A percentile compares a stretch with the other conserved stretches of the same genome.
Evolutionary conservation across 148 eudicot species (phyloP).

Genomic region (Camellia japonica): DNA sequence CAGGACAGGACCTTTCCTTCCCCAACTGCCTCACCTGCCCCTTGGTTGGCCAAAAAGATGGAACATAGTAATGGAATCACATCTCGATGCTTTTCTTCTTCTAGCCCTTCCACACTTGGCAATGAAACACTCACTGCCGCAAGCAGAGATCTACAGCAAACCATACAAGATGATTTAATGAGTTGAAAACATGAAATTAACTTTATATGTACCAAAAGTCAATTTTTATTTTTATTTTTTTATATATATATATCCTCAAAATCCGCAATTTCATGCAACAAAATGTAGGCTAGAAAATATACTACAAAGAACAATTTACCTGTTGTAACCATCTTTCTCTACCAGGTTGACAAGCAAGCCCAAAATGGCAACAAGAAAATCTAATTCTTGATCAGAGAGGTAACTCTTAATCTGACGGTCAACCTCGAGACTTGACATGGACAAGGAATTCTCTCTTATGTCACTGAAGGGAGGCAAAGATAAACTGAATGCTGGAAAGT

Average conservation of each 20-base stretch:
- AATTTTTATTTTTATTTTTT: not conserved
- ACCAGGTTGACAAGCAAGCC: slow-evolving; percentile 93
- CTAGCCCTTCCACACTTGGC: slow-evolving; percentile 34
- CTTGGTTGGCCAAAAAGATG: slow-evolving; percentile 87
- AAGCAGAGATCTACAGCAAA: slow-evolving; percentile 68
- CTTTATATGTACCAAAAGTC: not conserved
- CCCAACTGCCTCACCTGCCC: slow-evolving; percentile 76
- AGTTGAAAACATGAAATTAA: not conserved
- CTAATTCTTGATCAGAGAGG: slow-evolving; percentile 81
- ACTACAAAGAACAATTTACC: slow-evolving; percentile 32
- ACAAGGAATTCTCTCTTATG: slow-evolving; percentile 26
- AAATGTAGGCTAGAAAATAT: not conserved
- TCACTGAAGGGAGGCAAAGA: slow-evolving; percentile 25
- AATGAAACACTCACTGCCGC: slow-evolving; percentile 64
- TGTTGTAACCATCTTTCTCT: slow-evolving; percentile 81
- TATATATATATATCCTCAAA: not conserved
- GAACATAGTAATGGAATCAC: slow-evolving; percentile 81
- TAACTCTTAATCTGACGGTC: slow-evolving; percentile 42
- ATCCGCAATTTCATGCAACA: not conserved
- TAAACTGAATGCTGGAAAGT: slow-evolving; percentile 66
- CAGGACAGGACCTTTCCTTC: slow-evolving; percentile 55
- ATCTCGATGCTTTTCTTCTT: slow-evolving; percentile 40
- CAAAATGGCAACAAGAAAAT: slow-evolving; percentile 87
- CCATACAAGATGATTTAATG: slow-evolving; percentile 6
- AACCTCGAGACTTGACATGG: slow-evolving; percentile 34